Base-by-base conservation (phyloP, 2,329 filamentous ascomycete species). In the Apiospora marii region DNA sequence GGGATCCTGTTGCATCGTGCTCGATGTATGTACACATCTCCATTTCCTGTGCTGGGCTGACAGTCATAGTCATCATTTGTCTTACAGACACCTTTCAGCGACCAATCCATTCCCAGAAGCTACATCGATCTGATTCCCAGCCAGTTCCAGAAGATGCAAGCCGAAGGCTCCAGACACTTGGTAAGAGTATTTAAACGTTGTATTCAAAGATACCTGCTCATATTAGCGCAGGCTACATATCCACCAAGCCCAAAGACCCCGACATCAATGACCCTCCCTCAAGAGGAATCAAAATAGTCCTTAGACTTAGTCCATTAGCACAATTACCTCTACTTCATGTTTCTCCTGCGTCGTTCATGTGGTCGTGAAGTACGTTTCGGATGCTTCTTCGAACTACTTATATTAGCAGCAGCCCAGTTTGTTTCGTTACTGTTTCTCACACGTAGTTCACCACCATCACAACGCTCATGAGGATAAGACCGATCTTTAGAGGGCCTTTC, bases 401-500 rank as follows among this genome's bases (percentile, higher is more conserved):
- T 30, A 34, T 58, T 58, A 58, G 13, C 4, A 58, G 24, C 51
- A 58, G 14, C 7, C 27, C 13, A 34, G 16, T 34, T 49, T 58
- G 13, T 58, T 58, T 30, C 27, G 27, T 58, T 58, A 13, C 27
- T 58, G 13, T 58, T 58, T 58, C 24, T 58, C 19, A 58, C 24
- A 34, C n/a, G 27, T 58, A 58, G 27, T 58, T n/a, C 13, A 58
- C 14, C 14, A 58, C 51, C 13, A 58, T 58, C 13, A 58, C 24
- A 58, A 58, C 7, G 13, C 51, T 58, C 13, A 58, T 58, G 16
- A 53, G 49, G 51, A 58, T 58, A 19, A 58, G 51, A 58, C 51
- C 51, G 51, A 58, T 30, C 51, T 58, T 58, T 34, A 58, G 13
- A 58, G 27, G 27, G 51, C 24, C 51, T 34, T 58, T 58, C 13